These are phyloP conservation scores for Nicotiana tomentosiformis DNA, from an alignment of 257 asterid species.

Conservation along the genomic window DNA sequence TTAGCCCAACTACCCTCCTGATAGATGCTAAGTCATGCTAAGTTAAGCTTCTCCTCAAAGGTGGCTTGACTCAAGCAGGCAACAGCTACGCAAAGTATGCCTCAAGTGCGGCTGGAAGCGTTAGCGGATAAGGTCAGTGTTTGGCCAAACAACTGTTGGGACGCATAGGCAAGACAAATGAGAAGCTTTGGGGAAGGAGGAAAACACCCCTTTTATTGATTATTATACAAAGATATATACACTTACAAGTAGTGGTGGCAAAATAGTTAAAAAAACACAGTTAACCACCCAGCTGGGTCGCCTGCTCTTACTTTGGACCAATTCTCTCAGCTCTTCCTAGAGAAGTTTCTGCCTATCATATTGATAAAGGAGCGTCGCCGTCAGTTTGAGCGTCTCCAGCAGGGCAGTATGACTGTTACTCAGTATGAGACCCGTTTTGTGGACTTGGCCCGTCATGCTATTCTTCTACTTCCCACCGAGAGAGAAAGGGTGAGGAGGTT, in stretches of 20 bases:
- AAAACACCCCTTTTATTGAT: not conserved
- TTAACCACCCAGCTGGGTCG: too few species aligned
- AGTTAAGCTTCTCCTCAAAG: not conserved
- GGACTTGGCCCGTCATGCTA: too few species aligned
- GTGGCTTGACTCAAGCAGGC: not conserved
- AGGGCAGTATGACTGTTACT: too few species aligned
- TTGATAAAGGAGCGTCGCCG: too few species aligned
- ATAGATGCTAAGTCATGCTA: not conserved
- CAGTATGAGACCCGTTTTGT: too few species aligned
- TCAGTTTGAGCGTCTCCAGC: too few species aligned
- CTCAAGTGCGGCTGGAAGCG: not conserved
- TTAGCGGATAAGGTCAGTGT: not conserved
- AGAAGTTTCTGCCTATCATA: too few species aligned
- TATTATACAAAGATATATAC: not conserved
- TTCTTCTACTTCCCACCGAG: too few species aligned
- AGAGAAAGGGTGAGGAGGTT: too few species aligned
- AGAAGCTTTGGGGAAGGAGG: not conserved
- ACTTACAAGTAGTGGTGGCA: not conserved
- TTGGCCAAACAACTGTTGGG: not conserved
- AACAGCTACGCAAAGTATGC: not conserved
- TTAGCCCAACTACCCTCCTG: not conserved
- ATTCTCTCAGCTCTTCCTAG: too few species aligned
- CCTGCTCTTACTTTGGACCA: too few species aligned
- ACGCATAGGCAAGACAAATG: not conserved
- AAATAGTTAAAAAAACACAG: too few species aligned